phyloP scores from a whole-genome alignment of 2,329 filamentous ascomycete genomes.

The Fusarium buharicum region DNA sequence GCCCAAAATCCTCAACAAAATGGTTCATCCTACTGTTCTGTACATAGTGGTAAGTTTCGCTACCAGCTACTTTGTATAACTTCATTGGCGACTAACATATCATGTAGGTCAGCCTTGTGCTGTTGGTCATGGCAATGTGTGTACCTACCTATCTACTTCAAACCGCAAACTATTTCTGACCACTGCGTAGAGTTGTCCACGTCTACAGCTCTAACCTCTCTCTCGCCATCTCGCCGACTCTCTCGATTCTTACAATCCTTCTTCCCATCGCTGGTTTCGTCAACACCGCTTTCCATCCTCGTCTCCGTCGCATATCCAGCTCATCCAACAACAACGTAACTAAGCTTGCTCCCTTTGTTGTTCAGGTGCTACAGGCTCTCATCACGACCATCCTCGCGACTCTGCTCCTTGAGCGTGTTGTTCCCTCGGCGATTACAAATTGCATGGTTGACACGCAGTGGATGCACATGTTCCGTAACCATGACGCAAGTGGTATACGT shows the following conservation, averaged over 20 bases:
- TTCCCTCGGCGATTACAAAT: conserved; percentile 49
- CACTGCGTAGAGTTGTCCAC: conserved; percentile 51
- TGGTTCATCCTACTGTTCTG: conserved; percentile 46
- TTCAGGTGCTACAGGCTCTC: conserved; percentile 57
- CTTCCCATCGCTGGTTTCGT: conserved; percentile 54
- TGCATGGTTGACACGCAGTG: conserved; percentile 69
- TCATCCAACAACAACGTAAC: conserved; percentile 34
- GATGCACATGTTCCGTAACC: conserved; percentile 62
- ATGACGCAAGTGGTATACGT: conserved; percentile 62
- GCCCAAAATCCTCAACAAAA: conserved; percentile 9
- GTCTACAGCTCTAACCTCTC: conserved; percentile 53
- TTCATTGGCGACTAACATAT: neutral
- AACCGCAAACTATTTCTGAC: conserved; percentile 1
- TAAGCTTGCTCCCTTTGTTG: conserved; percentile 47
- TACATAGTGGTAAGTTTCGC: conserved; percentile 47
- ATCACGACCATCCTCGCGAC: conserved; percentile 58
- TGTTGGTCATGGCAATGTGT: conserved; percentile 50
- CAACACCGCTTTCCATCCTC: conserved; percentile 52
- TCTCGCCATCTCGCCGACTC: conserved; percentile 52
- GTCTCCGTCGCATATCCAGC: conserved; percentile 44
- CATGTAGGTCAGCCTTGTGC: conserved; percentile 44
- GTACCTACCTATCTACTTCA: neutral
- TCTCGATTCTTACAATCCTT: conserved; percentile 53
- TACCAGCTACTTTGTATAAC: neutral
- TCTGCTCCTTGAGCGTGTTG: conserved; percentile 51